Conservation (phyloP, 768 basidiomycete species). For the Coprinopsis marcescibilis region DNA sequence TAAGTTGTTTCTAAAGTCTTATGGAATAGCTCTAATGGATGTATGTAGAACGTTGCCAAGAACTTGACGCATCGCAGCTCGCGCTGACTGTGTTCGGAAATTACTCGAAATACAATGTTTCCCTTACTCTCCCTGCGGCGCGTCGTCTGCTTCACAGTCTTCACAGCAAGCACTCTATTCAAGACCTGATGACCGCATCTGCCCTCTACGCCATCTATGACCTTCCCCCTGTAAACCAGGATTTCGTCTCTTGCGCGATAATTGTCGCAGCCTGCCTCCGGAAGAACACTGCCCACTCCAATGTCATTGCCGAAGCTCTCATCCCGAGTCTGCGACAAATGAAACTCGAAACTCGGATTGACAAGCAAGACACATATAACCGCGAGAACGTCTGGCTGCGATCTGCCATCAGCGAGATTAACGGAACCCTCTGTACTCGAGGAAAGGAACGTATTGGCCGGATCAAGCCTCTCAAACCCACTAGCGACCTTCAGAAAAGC, state of each 20-base stretch:
- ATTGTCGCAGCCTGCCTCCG: slow-evolving; percentile 51
- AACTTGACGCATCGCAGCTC: slow-evolving; percentile 48
- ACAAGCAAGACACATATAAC: slow-evolving; percentile 4
- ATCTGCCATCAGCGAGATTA: not conserved
- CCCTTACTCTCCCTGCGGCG: slow-evolving; percentile 45
- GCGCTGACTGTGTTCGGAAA: slow-evolving; percentile 59
- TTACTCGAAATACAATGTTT: slow-evolving; percentile 54
- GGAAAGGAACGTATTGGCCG: too few relatives aligned
- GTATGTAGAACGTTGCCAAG: slow-evolving; percentile 55
- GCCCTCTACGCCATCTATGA: slow-evolving; percentile 51
- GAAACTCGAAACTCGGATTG: not conserved
- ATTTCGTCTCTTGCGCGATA: slow-evolving; percentile 53
- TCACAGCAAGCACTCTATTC: slow-evolving; percentile 39
- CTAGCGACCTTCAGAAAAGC: too few relatives aligned
- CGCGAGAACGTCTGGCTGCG: slow-evolving; percentile 7
- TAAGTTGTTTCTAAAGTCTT: slow-evolving; percentile 27
- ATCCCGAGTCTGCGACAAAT: slow-evolving; percentile 31
- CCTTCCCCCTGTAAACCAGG: slow-evolving; percentile 47
- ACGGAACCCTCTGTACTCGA: slow-evolving; percentile 26
- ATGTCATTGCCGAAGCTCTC: slow-evolving; percentile 35
- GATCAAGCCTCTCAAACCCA: too few relatives aligned
- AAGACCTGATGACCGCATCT: slow-evolving; percentile 42
- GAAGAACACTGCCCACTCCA: slow-evolving; percentile 33
- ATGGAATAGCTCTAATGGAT: not conserved
- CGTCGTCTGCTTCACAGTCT: slow-evolving; percentile 55